Percentiles rank a stretch among this genome's conserved stretches.
These are phyloP conservation scores for Nakaseomyces glabratus DNA, from an alignment of 1,139 yeast genomes.

Conservation along the genomic window DNA sequence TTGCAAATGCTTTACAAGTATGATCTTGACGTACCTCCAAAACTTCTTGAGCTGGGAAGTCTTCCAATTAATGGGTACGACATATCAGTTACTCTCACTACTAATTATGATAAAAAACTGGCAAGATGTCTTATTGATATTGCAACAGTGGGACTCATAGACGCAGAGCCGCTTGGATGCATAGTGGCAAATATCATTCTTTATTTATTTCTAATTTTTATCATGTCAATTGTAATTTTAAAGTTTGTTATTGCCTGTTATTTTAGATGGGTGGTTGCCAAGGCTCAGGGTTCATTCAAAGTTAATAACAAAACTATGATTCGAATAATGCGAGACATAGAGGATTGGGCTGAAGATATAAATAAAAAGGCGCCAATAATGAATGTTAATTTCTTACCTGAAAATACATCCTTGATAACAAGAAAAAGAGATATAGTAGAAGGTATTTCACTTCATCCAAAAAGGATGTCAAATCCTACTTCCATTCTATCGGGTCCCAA, in stretches of 20 bases:
- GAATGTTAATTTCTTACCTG: too few relatives aligned
- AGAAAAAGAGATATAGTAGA: too few relatives aligned
- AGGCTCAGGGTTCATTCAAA: constrained; percentile 68
- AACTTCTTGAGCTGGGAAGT: constrained; percentile 53
- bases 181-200: constrained; percentile 81
- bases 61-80: constrained; percentile 69
- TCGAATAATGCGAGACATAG: constrained; percentile 53
- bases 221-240: constrained; percentile 63
- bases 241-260: constrained; percentile 83
- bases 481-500: too few relatives aligned
- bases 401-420: too few relatives aligned
- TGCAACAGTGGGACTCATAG: constrained; percentile 80
- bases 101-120: constrained; percentile 55
- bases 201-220: constrained; percentile 71
- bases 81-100: constrained; percentile 67
- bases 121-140: constrained; percentile 82
- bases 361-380: not conserved
- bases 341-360: constrained; percentile 59
- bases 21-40: constrained; percentile 61
- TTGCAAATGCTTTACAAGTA: constrained; percentile 63
- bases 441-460: too few relatives aligned
- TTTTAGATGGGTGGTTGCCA: constrained; percentile 74
- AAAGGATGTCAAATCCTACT: too few relatives aligned
- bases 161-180: constrained; percentile 86
- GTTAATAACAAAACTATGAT: constrained; percentile 47